Evolutionary conservation across 2,329 filamentous ascomycete genomes (phyloP).

Genomic region (Aspergillus ruber): DNA sequence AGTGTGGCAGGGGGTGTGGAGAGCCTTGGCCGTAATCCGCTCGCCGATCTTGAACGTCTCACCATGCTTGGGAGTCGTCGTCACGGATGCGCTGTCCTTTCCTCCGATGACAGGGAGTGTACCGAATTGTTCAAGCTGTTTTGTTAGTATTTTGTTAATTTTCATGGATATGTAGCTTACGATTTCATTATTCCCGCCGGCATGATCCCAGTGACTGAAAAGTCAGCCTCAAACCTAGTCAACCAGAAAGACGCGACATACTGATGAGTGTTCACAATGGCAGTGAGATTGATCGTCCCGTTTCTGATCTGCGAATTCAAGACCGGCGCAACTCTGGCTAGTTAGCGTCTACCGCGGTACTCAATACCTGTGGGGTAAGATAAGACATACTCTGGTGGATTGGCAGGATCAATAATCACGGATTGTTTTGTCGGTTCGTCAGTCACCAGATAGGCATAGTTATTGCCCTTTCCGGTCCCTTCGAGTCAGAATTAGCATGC

Average conservation of each 20-base stretch:
- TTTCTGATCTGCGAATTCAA: constrained; percentile 66
- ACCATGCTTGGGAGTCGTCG: constrained; percentile 66
- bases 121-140: constrained; percentile 52
- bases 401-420: constrained; percentile 47
- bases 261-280: constrained; percentile 97
- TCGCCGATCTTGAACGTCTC: constrained; percentile 75
- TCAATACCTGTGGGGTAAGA: background rate
- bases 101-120: constrained; percentile 77
- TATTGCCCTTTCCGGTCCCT: constrained; percentile 41
- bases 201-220: constrained; percentile 81
- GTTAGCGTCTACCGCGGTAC: background rate
- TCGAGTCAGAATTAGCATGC: background rate
- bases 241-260: constrained; percentile 42
- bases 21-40: constrained; percentile 69
- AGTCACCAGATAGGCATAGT: constrained; percentile 48
- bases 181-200: constrained; percentile 81
- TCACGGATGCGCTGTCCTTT: constrained; percentile 75
- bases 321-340: constrained; percentile 51
- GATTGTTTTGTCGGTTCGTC: constrained; percentile 46
- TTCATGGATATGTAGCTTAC: constrained; percentile 41
- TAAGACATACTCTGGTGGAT: constrained; percentile 43
- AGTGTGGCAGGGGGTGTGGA: constrained; percentile 97
- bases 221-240: constrained; percentile 7
- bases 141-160: constrained; percentile 2
- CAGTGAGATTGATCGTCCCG: constrained; percentile 72